Evolutionary conservation across 23 red algal genomes (phyloP).

Genomic region (Cyanidioschyzon merolae): DNA sequence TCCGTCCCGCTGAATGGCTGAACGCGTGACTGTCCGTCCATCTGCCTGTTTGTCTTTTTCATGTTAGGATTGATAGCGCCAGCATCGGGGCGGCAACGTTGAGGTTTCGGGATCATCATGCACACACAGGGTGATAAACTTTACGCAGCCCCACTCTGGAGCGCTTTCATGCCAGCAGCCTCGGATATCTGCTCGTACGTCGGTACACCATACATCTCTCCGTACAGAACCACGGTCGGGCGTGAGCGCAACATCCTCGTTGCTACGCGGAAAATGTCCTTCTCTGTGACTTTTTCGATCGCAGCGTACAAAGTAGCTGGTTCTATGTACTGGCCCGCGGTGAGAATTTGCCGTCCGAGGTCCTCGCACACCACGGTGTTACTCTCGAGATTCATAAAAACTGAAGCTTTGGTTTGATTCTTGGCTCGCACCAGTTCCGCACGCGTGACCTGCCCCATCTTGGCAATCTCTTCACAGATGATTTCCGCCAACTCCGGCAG

Average conservation of each 20-base stretch:
- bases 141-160: neutral
- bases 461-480: constrained; percentile 39
- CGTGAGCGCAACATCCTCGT: constrained; percentile 33
- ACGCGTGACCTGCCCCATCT: constrained; percentile 35
- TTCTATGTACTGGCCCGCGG: constrained; percentile 50
- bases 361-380: constrained; percentile 82
- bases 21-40: too few species aligned
- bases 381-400: constrained; percentile 86
- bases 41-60: too few species aligned
- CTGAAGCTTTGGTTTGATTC: constrained; percentile 62
- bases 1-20: too few species aligned
- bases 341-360: constrained; percentile 76
- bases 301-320: constrained; percentile 33
- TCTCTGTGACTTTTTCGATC: constrained; percentile 61
- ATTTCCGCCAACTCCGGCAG: constrained; percentile 63
- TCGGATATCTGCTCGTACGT: constrained; percentile 46
- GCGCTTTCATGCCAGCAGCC: constrained; percentile 12
- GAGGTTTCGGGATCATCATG: too few species aligned
- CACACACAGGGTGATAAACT: too few species aligned
- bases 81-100: too few species aligned
- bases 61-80: too few species aligned
- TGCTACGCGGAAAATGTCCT: constrained; percentile 54
- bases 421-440: constrained; percentile 72
- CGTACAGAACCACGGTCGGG: constrained; percentile 60
- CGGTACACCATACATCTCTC: constrained; percentile 57